phyloP scores from a whole-genome alignment of 257 asterid species.

The Phtheirospermum japonicum region DNA sequence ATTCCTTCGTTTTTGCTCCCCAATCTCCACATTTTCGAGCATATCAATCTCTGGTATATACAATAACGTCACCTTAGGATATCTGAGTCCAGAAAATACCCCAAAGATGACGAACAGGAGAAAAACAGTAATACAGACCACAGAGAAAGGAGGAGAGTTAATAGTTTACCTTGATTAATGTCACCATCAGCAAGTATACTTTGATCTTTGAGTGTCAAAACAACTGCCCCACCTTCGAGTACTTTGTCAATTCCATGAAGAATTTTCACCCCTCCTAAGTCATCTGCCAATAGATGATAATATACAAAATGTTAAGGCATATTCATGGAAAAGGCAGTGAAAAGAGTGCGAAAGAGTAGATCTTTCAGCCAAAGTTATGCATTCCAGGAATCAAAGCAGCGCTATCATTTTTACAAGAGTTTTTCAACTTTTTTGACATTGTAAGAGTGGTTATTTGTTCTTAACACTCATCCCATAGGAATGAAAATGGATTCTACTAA shows the following conservation, averaged over 20 bases:
- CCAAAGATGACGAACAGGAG: slow-evolving; percentile 35
- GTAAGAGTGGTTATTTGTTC: not conserved
- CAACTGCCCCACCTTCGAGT: slow-evolving; percentile 93
- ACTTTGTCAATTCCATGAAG: slow-evolving; percentile 94
- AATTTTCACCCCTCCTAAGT: slow-evolving; percentile 78
- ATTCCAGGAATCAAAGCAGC: slow-evolving; percentile 11
- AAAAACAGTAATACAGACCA: slow-evolving; percentile 20
- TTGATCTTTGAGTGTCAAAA: slow-evolving; percentile 94
- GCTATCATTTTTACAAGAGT: not conserved
- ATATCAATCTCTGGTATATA: slow-evolving; percentile 93
- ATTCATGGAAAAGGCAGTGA: slow-evolving; percentile 15
- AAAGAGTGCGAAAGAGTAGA: not conserved
- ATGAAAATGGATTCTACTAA: slow-evolving; percentile 3
- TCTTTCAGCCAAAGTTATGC: slow-evolving; percentile 8
- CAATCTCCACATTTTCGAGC: slow-evolving; percentile 98
- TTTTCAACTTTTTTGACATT: not conserved
- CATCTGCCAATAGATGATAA: slow-evolving; percentile 38
- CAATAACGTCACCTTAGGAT: slow-evolving; percentile 85
- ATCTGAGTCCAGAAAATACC: slow-evolving; percentile 86
- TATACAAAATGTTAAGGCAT: slow-evolving; percentile 25
- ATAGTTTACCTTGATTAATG: slow-evolving; percentile 68
- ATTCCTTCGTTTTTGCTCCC: slow-evolving; percentile 88
- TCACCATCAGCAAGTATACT: slow-evolving; percentile 84
- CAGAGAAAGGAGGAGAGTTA: slow-evolving; percentile 12
- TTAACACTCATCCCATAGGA: slow-evolving; percentile 18